Conservation (phyloP, 192 early-diverging fungal species). For the Spizellomyces sp. region DNA sequence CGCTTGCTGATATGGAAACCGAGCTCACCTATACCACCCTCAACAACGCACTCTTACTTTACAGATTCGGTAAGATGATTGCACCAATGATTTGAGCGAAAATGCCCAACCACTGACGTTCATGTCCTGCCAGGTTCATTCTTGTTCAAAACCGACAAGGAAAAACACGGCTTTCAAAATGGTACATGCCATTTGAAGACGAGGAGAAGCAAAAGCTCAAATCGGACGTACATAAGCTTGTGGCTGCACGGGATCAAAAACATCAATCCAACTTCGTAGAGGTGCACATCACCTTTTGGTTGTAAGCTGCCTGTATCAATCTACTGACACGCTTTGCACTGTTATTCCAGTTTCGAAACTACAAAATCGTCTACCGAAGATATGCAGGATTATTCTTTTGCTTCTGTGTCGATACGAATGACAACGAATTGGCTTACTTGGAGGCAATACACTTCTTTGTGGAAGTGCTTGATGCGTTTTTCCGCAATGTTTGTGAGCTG, state of each 20-base stretch:
- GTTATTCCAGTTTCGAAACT: slow-evolving; percentile 81
- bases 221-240: slow-evolving; percentile 91
- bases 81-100: too few relatives aligned
- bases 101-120: too few relatives aligned
- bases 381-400: slow-evolving; percentile 99
- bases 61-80: too few relatives aligned
- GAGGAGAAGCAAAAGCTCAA: slow-evolving; percentile 94
- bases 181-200: slow-evolving; percentile 94
- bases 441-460: slow-evolving; percentile 99
- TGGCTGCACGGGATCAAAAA: slow-evolving; percentile 95
- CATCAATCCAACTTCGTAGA: slow-evolving; percentile 98
- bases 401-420: slow-evolving; percentile 97
- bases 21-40: too few relatives aligned
- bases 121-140: slow-evolving; percentile 74
- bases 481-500: slow-evolving; percentile 97
- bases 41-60: too few relatives aligned
- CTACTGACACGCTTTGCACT: neutral
- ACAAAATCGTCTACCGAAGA: slow-evolving; percentile 97
- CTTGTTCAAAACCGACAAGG: slow-evolving; percentile 98
- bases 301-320: too few relatives aligned
- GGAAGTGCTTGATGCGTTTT: slow-evolving; percentile 97
- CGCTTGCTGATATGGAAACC: too few relatives aligned
- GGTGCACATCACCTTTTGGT: slow-evolving; percentile 36
- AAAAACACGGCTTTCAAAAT: slow-evolving; percentile 95
- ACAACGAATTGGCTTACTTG: slow-evolving; percentile 93